Evolutionary conservation across 2,329 filamentous ascomycete species (phyloP).

Genomic region (Ceratocystis smalleyi): DNA sequence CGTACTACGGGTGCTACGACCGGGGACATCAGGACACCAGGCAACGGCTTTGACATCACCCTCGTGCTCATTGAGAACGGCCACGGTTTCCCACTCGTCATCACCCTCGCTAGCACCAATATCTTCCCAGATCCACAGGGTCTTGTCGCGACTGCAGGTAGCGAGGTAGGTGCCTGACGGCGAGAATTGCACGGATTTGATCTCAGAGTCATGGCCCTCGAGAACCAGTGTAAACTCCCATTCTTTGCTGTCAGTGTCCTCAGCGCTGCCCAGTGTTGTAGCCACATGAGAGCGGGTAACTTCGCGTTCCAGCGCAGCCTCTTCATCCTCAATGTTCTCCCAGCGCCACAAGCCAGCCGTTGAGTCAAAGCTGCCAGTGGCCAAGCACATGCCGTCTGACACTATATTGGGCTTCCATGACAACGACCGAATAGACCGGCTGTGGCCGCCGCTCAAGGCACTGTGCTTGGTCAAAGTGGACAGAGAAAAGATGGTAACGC

Average conservation of each 20-base stretch:
- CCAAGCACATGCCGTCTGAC: conserved; percentile 54
- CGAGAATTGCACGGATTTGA: conserved; percentile 64
- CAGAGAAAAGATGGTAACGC: conserved; percentile 79
- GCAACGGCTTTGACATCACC: conserved; percentile 88
- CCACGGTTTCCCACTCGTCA: conserved; percentile 93
- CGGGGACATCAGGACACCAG: conserved; percentile 64
- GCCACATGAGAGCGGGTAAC: conserved; percentile 13
- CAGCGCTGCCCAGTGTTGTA: conserved; percentile 18
- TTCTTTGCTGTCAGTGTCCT: conserved; percentile 41
- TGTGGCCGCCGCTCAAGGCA: conserved; percentile 71
- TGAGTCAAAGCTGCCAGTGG: conserved; percentile 86
- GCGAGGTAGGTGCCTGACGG: conserved; percentile 65
- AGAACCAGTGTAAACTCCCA: conserved; percentile 88
- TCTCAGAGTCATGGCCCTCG: conserved; percentile 88
- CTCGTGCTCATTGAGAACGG: conserved; percentile 84
- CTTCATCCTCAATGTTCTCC: conserved; percentile 24
- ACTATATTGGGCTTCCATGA: conserved; percentile 70
- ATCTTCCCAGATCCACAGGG: conserved; percentile 98
- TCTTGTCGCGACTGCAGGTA: conserved; percentile 84
- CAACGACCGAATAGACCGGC: conserved; percentile 68
- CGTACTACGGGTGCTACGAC: conserved; percentile 30
- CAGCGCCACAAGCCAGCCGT: conserved; percentile 74
- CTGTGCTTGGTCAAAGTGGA: conserved; percentile 64
- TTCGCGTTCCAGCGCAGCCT: conserved; percentile 17
- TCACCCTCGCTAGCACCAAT: conserved; percentile 56